Evolutionary conservation across 805 yeast species (phyloP), one percentile per base, ranked within the genome.

Genomic region (Zygosaccharomyces lentus): DNA sequence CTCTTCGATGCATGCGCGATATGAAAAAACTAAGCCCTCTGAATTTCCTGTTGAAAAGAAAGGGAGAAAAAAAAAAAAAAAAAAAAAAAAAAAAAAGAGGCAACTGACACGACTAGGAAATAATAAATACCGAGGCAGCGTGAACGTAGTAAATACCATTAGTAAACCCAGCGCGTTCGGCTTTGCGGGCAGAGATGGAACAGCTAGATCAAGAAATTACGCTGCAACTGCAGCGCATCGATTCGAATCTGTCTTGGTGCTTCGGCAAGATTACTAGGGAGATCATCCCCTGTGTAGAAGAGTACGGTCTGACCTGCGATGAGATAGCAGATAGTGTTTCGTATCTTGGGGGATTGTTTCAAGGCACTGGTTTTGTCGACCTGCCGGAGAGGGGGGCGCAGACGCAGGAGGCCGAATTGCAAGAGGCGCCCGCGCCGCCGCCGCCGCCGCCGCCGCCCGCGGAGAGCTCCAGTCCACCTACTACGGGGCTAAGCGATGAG

Each of bases 321-420:
- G 71, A 76, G 26, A 78, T 86, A 2, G 81, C 88, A 83, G 67
- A 72, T 25, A 82, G 82, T 45, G 81, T 79, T 6, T 75, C 76
- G 46, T 86, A 87, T 65, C 82, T 95, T 83, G 86, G 86, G 58
- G 75, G 76, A 26, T 83, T 88, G 65, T 77, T 87, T 55, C 95
- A 88, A 58, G 76, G 80, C 38, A 76, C 87, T 24, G 89, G 88
- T 1, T 77, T 80, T 56, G 84, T 83, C 19, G 78, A 80, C 50
- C 64, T 84, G 29, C 37, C 43, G 15, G 37, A 10, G 8, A 49
- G 17, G 2, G 53, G 43, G 12, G 47, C 12, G 32, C 49, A 16
- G 27, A 47, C n/a, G 23, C 15, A 7, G 9, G 15, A 24, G 26
- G 19, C 13, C 23, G 9, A 19, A 21, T 6, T 17, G 13, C 25